Percentiles rank a stretch among this genome's conserved stretches.
Conservation (phyloP, 2,329 filamentous ascomycete genomes). For the Colletotrichum acutatum region DNA sequence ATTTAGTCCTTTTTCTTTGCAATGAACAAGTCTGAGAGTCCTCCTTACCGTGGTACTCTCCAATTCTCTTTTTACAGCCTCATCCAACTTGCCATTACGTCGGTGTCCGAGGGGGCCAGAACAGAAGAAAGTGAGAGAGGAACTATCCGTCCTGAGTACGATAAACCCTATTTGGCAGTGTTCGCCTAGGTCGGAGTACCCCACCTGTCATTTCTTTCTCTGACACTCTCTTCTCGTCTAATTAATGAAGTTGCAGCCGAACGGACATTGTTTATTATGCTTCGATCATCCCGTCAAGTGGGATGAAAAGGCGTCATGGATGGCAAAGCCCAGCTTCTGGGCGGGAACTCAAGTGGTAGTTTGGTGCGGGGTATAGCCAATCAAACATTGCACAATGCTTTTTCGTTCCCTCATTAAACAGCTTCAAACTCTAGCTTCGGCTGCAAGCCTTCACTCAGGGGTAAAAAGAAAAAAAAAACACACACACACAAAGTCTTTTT, state of each 20-base stretch:
- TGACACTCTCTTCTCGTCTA: conserved; percentile 2
- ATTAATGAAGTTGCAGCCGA: not conserved
- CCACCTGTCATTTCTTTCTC: conserved; percentile 12
- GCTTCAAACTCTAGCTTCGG: conserved; percentile 3
- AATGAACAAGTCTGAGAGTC: not conserved
- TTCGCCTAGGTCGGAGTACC: not conserved
- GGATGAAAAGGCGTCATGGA: not conserved
- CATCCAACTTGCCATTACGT: not conserved
- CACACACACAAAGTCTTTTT: not conserved
- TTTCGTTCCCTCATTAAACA: not conserved
- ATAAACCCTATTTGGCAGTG: not conserved
- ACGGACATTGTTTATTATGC: conserved; percentile 6
- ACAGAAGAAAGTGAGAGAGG: not conserved
- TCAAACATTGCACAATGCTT: not conserved
- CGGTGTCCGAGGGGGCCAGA: not conserved
- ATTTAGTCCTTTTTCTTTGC: not conserved
- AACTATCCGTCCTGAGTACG: no score
- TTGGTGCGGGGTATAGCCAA: conserved; percentile 6
- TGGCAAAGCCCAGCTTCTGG: not conserved
- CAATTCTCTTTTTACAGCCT: not conserved
- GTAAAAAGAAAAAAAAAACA: not conserved
- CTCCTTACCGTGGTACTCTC: not conserved
- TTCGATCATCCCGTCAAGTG: not conserved
- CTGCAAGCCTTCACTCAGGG: not conserved
- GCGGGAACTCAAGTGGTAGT: not conserved